Conservation (phyloP, 768 basidiomycete species). For the Termitomyces sp. region DNA sequence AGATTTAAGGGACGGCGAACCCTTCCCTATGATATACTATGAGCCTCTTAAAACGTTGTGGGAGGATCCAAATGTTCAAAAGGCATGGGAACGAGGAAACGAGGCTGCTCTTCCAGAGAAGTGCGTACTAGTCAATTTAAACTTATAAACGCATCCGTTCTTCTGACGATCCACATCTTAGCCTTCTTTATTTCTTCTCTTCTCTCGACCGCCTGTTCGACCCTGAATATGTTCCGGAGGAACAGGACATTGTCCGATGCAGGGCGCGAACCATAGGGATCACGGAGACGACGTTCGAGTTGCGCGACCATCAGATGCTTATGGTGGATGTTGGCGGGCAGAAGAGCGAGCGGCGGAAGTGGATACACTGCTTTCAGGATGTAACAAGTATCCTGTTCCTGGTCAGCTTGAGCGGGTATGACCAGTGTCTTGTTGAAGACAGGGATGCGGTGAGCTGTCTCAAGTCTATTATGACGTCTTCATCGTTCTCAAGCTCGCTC, state of each 20-base stretch:
- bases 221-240: slow-evolving; percentile 62
- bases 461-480: not conserved
- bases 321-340: slow-evolving; percentile 96
- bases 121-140: slow-evolving; percentile 26
- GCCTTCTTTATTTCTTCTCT: slow-evolving; percentile 72
- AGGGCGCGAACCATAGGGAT: slow-evolving; percentile 89
- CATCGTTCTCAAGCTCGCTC: not conserved
- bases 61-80: slow-evolving; percentile 69
- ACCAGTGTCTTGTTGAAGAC: slow-evolving; percentile 92
- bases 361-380: slow-evolving; percentile 95
- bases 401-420: slow-evolving; percentile 88
- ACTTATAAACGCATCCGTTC: not conserved
- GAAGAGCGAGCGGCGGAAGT: slow-evolving; percentile 88
- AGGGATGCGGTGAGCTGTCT: slow-evolving; percentile 70
- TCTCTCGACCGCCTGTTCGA: slow-evolving; percentile 77
- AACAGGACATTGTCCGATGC: slow-evolving; percentile 85
- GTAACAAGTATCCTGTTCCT: slow-evolving; percentile 91
- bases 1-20: slow-evolving; percentile 75
- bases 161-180: slow-evolving; percentile 20
- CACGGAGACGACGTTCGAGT: slow-evolving; percentile 78
- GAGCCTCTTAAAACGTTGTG: slow-evolving; percentile 69
- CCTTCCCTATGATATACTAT: slow-evolving; percentile 66
- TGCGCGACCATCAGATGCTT: slow-evolving; percentile 77
- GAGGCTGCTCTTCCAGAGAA: slow-evolving; percentile 92
- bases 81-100: slow-evolving; percentile 77